Evolutionary conservation across 2,329 filamentous ascomycete species (phyloP), one percentile per base, ranked within the genome.

Genomic region (Sarocladium kiliense): DNA sequence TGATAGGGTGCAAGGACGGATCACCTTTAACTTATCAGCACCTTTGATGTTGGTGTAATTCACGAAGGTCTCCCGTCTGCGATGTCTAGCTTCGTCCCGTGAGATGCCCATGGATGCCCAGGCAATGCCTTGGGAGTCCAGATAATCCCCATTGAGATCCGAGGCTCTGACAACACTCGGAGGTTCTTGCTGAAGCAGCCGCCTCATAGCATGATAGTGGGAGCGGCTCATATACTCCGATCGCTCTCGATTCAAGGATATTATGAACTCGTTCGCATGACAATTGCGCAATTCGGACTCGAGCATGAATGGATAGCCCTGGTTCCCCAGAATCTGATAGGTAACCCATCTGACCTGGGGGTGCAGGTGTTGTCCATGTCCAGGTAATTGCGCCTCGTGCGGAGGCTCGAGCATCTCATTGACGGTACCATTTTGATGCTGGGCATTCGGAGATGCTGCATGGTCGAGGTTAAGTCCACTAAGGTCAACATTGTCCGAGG

Each of bases 71-170:
- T 66, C 57, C 41, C 66, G 60, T 19, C 83, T 75, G 54, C 72
- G 72, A 45, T 72, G 65, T 23, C 80, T 74, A 3, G 81, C 83
- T 23, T 73, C 66, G 23, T 61, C 61, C 55, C 81, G 75, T 11
- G 74, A 74, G 2, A 82, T 77, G 2, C 77, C 77, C 59, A 86
- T 68, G 12, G 71, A 66, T 2, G 65, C 60, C 84, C 84, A 86
- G 62, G 84, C 67, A 34, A 86, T 71, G 53, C 82, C 80, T 62
- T 87, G 84, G 23, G 84, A 65, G 61, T 87, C 84, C 56, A 71
- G 81, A 47, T 61, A 54, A 49, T 86, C 80, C 1, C 81, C 82
- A n/a, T 70, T 63, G 6, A 87, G 72, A 54, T 85, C 75, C 5
- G 65, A 62, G 57, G 76, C 77, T 2, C 64, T 57, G 30, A 73